Evolutionary conservation across 192 early-diverging fungal genomes (phyloP), one percentile per base, ranked within the genome.

Genomic region (Rhizoclosmatium globosum): DNA sequence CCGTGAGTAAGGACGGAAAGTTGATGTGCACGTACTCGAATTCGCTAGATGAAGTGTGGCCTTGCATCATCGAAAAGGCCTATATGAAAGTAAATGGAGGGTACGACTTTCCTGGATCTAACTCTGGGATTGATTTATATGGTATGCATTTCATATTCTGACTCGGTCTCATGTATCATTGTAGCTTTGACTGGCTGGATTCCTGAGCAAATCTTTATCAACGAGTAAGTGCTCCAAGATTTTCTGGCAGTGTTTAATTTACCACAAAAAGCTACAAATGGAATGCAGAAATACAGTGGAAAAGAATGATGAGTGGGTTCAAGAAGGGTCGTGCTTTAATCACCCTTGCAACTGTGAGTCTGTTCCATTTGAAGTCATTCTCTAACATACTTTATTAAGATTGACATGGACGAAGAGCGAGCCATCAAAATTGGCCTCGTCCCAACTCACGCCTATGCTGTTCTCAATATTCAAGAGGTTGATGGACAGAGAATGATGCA

Each of bases 31-130:
- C 95, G 1, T 95, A 93, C 75, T 95, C 95, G 6, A 89, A 85
- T 7, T 90, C 91, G 79, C 83, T 89, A 58, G 88, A 92, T 62
- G 93, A 94, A 79, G 64, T 94, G 7, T 95, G 94, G 94, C 85
- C 90, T 2, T 94, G 94, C 75, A 92, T 98, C 38, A 87, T 97
- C 19, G 96, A 98, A 72, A 98, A 98, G 79, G 96, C 96, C 6
- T 98, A 96, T 78, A 91, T 97, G 91, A 98, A 98, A 83, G 81
- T 97, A 1, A 95, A 95, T 93, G 96, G 96, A 60, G 96, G 96
- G 21, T 98, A 97, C 80, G 93, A 94, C 78, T 98, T 97, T 82
- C 95, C 94, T 1, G 96, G 95, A 61, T 96, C 95, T 84, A 97
- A 96, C 82, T 94, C 96, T 11, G 94, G 96, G 48, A 95, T 95